A percentile compares a stretch with the other conserved stretches of the same genome.
Conservation (phyloP, 2,329 filamentous ascomycete species). For the Fusarium sp. region DNA sequence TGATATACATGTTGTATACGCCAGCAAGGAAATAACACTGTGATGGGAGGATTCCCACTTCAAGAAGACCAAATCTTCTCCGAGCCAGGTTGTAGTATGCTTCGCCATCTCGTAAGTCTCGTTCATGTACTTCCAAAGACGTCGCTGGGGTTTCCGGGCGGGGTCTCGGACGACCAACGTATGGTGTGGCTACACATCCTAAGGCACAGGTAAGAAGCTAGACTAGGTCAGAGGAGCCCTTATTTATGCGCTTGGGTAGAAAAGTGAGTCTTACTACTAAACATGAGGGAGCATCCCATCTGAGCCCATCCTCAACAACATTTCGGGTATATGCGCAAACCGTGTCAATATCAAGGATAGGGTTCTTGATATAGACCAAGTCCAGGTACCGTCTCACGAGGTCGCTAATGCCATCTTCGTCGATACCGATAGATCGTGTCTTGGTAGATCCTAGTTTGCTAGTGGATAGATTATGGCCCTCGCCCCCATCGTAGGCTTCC, state of each 20-base stretch:
- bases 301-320: not conserved
- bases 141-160: not conserved
- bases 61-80: constrained; percentile 47
- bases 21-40: constrained; percentile 59
- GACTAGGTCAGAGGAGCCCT: not conserved
- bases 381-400: not conserved
- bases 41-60: constrained; percentile 51
- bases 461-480: not conserved
- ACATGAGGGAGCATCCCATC: not conserved
- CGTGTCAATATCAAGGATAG: not conserved
- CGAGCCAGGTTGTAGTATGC: constrained; percentile 48
- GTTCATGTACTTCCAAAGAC: not conserved
- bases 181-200: not conserved
- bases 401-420: not conserved
- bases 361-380: not conserved
- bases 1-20: constrained; percentile 59
- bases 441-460: not conserved
- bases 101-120: constrained; percentile 21
- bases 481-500: constrained; percentile 3
- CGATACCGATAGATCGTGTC: not conserved
- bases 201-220: not conserved
- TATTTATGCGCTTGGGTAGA: not conserved
- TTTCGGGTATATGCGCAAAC: not conserved
- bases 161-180: not conserved
- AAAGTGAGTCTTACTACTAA: not conserved